phyloP scores from a whole-genome alignment of 768 basidiomycete species.

The Tricholoma sp. region DNA sequence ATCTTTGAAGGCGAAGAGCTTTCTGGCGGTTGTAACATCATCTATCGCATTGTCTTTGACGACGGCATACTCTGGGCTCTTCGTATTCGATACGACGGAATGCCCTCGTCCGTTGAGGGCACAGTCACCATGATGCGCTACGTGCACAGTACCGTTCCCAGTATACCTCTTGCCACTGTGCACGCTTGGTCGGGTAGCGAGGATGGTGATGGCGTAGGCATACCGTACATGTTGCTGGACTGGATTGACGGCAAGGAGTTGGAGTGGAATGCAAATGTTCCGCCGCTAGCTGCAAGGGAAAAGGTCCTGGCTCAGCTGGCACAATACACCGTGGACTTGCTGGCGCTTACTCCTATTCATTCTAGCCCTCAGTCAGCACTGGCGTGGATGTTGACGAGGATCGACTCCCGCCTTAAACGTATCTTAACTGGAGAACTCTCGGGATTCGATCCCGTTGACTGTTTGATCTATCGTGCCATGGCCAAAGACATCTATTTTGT shows the following conservation, averaged over 20 bases:
- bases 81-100: slow-evolving; percentile 7
- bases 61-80: slow-evolving; percentile 8
- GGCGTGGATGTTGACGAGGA: slow-evolving; percentile 7
- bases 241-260: slow-evolving; percentile 6
- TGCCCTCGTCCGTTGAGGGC: slow-evolving; percentile 1
- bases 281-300: slow-evolving; percentile 3
- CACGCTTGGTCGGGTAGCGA: slow-evolving; percentile 9
- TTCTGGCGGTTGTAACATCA: slow-evolving; percentile 8
- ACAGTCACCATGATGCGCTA: slow-evolving; percentile 8
- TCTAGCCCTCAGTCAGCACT: slow-evolving; percentile 6
- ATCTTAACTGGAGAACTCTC: slow-evolving; percentile 8
- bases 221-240: slow-evolving; percentile 7
- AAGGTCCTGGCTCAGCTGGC: slow-evolving; percentile 9
- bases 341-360: slow-evolving; percentile 2
- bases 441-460: slow-evolving; percentile 8
- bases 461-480: slow-evolving; percentile 9
- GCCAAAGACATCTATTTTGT: slow-evolving; percentile 5
- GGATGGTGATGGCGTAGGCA: slow-evolving; percentile 9
- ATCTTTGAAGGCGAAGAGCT: slow-evolving; percentile 2
- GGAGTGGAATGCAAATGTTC: slow-evolving; percentile 5
- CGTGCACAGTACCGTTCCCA: slow-evolving; percentile 3
- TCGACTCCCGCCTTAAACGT: slow-evolving; percentile 7
- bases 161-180: slow-evolving; percentile 9
- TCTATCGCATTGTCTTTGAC: slow-evolving; percentile 6
- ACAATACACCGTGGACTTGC: slow-evolving; percentile 6